Evolutionary conservation across 805 yeast species (phyloP), one percentile per base, ranked within the genome.

Genomic region (Lipomyces mesembrius): DNA sequence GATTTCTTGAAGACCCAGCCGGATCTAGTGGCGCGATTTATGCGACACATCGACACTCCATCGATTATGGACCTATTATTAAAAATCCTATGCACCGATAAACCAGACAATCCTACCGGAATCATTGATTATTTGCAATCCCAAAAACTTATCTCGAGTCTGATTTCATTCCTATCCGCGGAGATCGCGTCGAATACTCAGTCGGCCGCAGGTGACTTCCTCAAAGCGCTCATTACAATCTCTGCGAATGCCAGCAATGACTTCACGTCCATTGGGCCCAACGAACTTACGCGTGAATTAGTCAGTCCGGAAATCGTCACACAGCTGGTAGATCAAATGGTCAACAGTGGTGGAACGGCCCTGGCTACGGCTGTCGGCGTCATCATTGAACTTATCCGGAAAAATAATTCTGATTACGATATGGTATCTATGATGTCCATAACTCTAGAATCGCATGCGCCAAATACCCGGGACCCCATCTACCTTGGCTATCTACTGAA

Each of bases 351-450:
- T 29, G 96, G 97, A 58, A 88, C 93, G 43, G 96, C 97, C 1
- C 83, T 95, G 71, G 89, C 95, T 49, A 94, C 93, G 73, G 96
- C 97, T 74, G 99, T 95, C 39, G 96, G 98, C 5, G 92, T 95
- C 32, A 87, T 95, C 43, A 94, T 95, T 72, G 99, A 95, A 79
- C 85, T 95, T 54, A 95, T 95, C 65, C 85, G 99, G 74, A 95
- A 95, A 76, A 95, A 95, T 77, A 95, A 95, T 75, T 91, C 97
- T 0, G 99, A 95, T 77, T 95, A 95, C 78, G 99, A 95, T 79
- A 83, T 87, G 59, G 89, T 91, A 59, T 96, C 96, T 66, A 96
- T 96, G 27, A 80, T 90, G 73, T 88, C 87, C 77, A 88, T 91
- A 55, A 87, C 96, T 0, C 77, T 90, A 69, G 96, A 92, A 66